These are phyloP conservation scores for Talaromyces nanjingensis DNA, from an alignment of 495 filamentous ascomycete species.

Conservation along the genomic window DNA sequence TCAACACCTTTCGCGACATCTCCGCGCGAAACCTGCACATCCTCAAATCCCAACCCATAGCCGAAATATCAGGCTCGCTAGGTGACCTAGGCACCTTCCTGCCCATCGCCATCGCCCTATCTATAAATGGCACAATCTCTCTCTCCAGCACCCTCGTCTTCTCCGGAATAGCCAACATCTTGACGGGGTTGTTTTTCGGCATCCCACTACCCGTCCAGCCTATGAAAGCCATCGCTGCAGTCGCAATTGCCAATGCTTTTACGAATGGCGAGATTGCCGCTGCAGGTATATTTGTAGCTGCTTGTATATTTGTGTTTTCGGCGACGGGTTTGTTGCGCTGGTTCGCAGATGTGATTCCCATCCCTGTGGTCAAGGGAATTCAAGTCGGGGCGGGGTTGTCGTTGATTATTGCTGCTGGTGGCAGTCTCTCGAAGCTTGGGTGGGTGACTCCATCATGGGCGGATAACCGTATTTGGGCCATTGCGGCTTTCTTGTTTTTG, in stretches of 20 bases:
- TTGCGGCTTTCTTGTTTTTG: conserved; percentile 62
- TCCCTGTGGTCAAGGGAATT: conserved; percentile 87
- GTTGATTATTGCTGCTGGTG: conserved; percentile 67
- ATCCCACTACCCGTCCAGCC: conserved; percentile 83
- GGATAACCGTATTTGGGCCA: conserved; percentile 68
- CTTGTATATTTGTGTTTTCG: conserved; percentile 66
- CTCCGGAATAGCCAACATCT: conserved; percentile 76
- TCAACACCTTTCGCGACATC: conserved; percentile 25
- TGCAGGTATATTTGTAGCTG: conserved; percentile 69
- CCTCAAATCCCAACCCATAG: conserved; percentile 51
- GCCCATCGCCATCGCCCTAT: conserved; percentile 78
- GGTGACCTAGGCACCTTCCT: conserved; percentile 90
- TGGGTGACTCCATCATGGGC: conserved; percentile 53
- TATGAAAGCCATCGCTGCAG: conserved; percentile 88
- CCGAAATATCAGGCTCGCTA: conserved; percentile 83
- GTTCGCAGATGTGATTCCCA: conserved; percentile 65
- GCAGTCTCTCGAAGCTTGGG: conserved; percentile 48
- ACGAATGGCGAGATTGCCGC: conserved; percentile 62
- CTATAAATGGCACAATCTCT: conserved; percentile 65
- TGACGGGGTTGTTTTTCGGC: conserved; percentile 75
- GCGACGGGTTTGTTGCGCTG: conserved; percentile 65
- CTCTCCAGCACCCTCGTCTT: conserved; percentile 82
- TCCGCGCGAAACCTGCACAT: conserved; percentile 36
- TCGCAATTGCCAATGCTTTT: conserved; percentile 65
- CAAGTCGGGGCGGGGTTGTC: conserved; percentile 85